Base-by-base conservation (phyloP, 208 protist species). In the Crithidia expoeki region DNA sequence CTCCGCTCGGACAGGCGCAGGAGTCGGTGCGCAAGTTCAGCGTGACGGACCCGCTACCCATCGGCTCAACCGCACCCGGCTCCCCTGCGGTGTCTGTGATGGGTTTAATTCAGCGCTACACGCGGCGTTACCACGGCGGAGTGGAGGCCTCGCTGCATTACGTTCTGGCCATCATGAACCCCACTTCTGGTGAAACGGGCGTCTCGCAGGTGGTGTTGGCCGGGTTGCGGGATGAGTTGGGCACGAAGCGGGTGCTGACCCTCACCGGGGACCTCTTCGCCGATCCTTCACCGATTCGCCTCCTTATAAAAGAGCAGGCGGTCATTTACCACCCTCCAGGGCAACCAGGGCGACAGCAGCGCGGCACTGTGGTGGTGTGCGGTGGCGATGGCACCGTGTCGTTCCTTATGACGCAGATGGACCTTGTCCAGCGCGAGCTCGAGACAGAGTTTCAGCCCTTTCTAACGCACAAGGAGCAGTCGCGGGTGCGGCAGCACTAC, bases 361-460 rank as follows among this genome's bases (percentile, higher is more conserved):
- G 88, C 44, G 91, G 91, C 36, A 94, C 91, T 5, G 79, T 96
- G 12, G 72, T 96, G 64, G 86, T 89, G 16, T 80, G 83, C 63
- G 91, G 91, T 47, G 91, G 91, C 25, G 91, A 96, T 68, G 91
- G 91, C 53, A 96, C 91, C 16, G 76, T 96, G 11, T 81, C 88
- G 0, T 96, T 92, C 64, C 27, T 96, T 25, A 87, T 96, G 78
- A 71, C 79, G 6, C 86, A 94, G 52, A 53, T 94, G 21, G 78
- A 92, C 25, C 21, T 71, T n/a, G 80, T 89, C 12, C 74, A 83
- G 17, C 71, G 67, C 21, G 79, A 88, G 74, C 68, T 86, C n/a
- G 78, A 78, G 60, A 57, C 14, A 1, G 79, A 85, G 66, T 68
- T 82, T 38, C 34, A 40, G 2, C 60, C 36, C 10, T 68, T 74